Evolutionary conservation across 306 rosid species (phyloP).

Genomic region (Alnus rubra): DNA sequence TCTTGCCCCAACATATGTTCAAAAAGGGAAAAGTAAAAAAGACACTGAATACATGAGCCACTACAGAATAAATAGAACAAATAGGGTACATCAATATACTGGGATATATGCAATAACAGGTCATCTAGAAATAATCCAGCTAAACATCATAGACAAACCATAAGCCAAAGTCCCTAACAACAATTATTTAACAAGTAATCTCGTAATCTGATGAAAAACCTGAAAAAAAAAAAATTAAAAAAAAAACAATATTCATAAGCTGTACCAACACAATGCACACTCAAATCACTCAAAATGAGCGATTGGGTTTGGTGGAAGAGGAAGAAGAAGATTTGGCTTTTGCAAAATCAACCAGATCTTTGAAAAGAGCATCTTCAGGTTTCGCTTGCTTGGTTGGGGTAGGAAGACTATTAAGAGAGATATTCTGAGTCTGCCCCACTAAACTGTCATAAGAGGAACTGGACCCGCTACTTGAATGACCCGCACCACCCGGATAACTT

Average conservation of each 20-base stretch:
- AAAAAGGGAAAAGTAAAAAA: neutral
- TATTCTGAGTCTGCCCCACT: constrained; percentile 69
- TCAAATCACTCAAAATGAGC: constrained; percentile 52
- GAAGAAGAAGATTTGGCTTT: constrained; percentile 87
- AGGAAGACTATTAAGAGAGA: constrained; percentile 65
- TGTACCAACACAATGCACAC: constrained; percentile 35
- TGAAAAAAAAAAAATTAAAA: neutral
- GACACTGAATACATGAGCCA: neutral
- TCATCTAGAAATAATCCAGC: constrained; percentile 33
- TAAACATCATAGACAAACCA: constrained; percentile 38
- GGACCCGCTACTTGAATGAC: constrained; percentile 54
- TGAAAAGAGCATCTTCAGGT: constrained; percentile 81
- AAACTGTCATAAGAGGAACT: constrained; percentile 69
- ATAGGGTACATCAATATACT: constrained; percentile 39
- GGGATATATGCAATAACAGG: constrained; percentile 45
- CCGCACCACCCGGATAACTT: constrained; percentile 22
- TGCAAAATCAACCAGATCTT: constrained; percentile 82
- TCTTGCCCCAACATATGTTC: neutral
- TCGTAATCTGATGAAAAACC: constrained; percentile 39
- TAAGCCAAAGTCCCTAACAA: constrained; percentile 44
- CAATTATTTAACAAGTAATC: constrained; percentile 39
- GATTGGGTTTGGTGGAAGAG: constrained; percentile 67
- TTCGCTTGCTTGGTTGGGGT: constrained; percentile 62
- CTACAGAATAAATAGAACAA: constrained; percentile 13
- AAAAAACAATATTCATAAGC: constrained; percentile 37